Conservation (phyloP, 768 basidiomycete species). For the Lactifluus pinguis region DNA sequence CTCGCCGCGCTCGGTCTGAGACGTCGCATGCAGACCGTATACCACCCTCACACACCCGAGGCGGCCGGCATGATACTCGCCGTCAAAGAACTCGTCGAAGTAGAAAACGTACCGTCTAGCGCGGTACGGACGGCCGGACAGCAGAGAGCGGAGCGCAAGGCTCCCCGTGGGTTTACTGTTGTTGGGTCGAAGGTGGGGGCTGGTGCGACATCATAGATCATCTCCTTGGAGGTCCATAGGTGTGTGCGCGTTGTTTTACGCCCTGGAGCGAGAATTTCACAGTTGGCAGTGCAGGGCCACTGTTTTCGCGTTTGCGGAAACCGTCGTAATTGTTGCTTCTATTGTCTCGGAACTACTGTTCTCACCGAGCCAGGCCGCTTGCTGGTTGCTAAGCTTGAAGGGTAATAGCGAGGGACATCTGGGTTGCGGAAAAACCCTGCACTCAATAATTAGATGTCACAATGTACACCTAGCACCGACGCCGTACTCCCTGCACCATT, state of each 20-base stretch:
- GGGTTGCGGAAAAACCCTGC: neutral
- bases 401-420: neutral
- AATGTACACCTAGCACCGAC: too few relatives aligned
- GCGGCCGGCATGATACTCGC: constrained; percentile 78
- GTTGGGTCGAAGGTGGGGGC: constrained; percentile 25
- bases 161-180: constrained; percentile 60
- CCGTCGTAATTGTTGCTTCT: neutral
- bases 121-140: constrained; percentile 62
- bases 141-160: constrained; percentile 57
- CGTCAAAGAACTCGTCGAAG: constrained; percentile 86
- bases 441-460: too few relatives aligned
- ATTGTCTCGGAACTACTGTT: neutral
- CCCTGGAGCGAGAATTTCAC: neutral
- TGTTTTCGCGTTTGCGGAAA: neutral
- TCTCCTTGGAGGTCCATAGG: neutral
- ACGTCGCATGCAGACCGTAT: constrained; percentile 76
- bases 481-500: too few relatives aligned
- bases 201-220: neutral
- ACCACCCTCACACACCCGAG: constrained; percentile 62
- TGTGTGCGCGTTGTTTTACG: neutral
- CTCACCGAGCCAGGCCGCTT: neutral
- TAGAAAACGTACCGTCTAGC: constrained; percentile 68
- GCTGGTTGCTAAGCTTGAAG: neutral
- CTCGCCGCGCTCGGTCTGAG: constrained; percentile 78
- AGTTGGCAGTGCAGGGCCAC: neutral